Base-by-base conservation (phyloP, 2,329 filamentous ascomycete genomes). In the Clonostachys chloroleuca region DNA sequence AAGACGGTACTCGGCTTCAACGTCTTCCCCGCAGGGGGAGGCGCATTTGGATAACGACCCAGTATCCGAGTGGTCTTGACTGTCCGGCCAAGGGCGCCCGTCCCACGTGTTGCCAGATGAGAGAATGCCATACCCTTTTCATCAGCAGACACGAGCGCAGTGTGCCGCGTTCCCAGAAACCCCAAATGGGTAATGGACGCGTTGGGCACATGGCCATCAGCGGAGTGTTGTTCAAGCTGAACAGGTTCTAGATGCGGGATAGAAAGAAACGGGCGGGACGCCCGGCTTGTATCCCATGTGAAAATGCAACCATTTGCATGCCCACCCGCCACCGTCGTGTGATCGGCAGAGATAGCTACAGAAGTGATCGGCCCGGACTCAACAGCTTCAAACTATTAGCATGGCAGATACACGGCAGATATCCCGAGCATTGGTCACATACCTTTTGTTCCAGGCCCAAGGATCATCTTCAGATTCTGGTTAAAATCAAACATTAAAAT, bases 101-200 rank as follows among this genome's bases (percentile, higher is more conserved):
- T 86, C 2, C 94, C 95, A 57, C 95, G 80, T 10, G 90, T 95
- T 10, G 94, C 95, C 10, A 99, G 78, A 66, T 99, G 95, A 4
- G 94, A 96, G 64, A 99, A 99, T 1, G 94, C 92, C 95, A 99
- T 99, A 17, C 95, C 94, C 43, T 83, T 83, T 58, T 95, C 89
- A 66, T 99, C 92, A 3, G 94, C 94, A 5, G 94, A 99, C 12
- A 97, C 92, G 6, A 99, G 75, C 5, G 95, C 94, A 13, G 94
- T 99, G 58, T 94, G 92, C 49, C 95, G 80, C 4, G 89, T 96
- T 8, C 92, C 94, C 6, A 99, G 74, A 61, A 99, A 99, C 0
- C 92, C 94, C n/a, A 99, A 69, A 65, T 99, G 92, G 7, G 94
- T 83, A 41, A 99, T 82, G 4, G 89, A 80, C 34, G 84, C 83